Percentiles rank a stretch among this genome's conserved stretches.
These are phyloP conservation scores for Paraconiothyrium sp. DNA, from an alignment of 2,329 filamentous ascomycete genomes.

Conservation along the genomic window DNA sequence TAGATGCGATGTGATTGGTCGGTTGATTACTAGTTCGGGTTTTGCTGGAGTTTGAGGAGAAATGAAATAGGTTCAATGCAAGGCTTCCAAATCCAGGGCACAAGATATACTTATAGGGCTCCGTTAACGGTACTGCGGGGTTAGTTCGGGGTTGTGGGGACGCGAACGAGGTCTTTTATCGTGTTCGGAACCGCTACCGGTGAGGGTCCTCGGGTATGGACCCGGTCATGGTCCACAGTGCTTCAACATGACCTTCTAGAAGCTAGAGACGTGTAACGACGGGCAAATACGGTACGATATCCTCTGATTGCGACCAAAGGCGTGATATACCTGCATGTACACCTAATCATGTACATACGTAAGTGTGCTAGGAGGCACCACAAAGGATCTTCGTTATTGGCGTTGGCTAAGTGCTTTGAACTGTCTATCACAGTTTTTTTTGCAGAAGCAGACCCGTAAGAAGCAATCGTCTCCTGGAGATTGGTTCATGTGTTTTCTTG, in stretches of 20 bases:
- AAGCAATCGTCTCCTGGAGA: neutral
- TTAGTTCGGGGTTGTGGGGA: neutral
- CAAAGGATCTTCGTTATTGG: neutral
- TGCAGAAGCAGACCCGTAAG: neutral
- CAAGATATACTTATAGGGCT: neutral
- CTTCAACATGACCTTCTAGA: neutral
- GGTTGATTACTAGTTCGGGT: neutral
- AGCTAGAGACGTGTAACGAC: too few species aligned
- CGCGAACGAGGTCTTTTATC: neutral
- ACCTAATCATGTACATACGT: too few species aligned
- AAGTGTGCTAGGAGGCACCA: neutral
- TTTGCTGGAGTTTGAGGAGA: neutral
- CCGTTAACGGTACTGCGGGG: neutral
- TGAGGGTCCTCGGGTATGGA: neutral
- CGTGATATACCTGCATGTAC: too few species aligned
- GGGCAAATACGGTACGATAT: too few species aligned
- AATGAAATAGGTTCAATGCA: neutral
- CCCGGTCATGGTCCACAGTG: neutral
- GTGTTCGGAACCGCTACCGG: neutral
- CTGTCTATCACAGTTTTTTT: neutral
- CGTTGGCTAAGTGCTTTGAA: neutral
- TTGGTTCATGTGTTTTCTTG: neutral
- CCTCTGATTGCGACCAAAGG: too few species aligned
- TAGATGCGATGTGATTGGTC: neutral
- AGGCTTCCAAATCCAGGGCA: neutral